phyloP scores from a whole-genome alignment of 768 basidiomycete species.

The Boletus vinaceobasis region DNA sequence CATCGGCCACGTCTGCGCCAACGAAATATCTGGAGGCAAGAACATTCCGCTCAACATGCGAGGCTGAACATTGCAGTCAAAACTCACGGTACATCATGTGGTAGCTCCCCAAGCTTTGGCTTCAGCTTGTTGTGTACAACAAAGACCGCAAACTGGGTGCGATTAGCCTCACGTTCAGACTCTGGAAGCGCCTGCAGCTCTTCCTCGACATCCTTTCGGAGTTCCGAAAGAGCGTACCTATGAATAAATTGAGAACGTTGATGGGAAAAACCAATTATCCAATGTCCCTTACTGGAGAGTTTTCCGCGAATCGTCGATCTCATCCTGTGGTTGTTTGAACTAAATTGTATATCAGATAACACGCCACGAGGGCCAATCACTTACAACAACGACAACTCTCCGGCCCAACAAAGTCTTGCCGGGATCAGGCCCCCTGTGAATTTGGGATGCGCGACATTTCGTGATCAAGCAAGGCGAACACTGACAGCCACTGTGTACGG shows the following conservation, averaged over 20 bases:
- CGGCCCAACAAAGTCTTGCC: conserved; percentile 74
- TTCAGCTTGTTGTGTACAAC: conserved; percentile 96
- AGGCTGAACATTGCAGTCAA: neutral
- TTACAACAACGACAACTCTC: conserved; percentile 76
- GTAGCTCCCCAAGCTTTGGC: conserved; percentile 74
- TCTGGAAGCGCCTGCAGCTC: conserved; percentile 66
- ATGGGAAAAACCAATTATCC: neutral
- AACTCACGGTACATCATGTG: conserved; percentile 59
- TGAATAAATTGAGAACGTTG: neutral
- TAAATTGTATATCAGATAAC: conserved; percentile 12
- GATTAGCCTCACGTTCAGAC: conserved; percentile 65
- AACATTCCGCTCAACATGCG: conserved; percentile 1
- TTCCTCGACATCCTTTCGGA: conserved; percentile 81
- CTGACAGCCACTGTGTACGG: conserved; percentile 95
- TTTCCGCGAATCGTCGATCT: conserved; percentile 85
- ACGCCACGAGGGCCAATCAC: conserved; percentile 27
- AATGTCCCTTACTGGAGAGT: conserved; percentile 69
- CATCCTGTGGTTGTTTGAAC: conserved; percentile 50
- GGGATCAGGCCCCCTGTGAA: conserved; percentile 56
- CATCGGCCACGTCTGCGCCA: conserved; percentile 69
- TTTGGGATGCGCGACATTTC: neutral
- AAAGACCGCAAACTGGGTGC: conserved; percentile 87
- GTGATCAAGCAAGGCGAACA: conserved; percentile 10
- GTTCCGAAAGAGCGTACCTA: conserved; percentile 88
- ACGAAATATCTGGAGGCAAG: conserved; percentile 61